Evolutionary conservation across 495 filamentous ascomycete genomes (phyloP).

Genomic region (Penicillium verhagenii): DNA sequence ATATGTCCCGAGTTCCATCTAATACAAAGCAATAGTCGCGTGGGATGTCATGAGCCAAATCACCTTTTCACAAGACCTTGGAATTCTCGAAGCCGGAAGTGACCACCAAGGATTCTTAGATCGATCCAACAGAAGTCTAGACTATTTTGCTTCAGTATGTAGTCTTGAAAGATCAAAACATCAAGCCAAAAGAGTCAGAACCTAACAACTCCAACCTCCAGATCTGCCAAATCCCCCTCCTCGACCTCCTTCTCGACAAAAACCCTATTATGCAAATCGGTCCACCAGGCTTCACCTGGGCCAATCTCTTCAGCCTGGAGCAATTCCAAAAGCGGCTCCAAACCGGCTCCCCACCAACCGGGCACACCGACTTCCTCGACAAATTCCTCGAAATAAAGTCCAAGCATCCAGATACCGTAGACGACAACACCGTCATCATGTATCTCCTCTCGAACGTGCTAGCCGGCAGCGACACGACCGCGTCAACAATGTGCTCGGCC

Average conservation of each 20-base stretch:
- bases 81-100: constrained; percentile 35
- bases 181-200: no score
- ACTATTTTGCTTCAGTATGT: constrained; percentile 28
- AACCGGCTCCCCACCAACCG: constrained; percentile 15
- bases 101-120: constrained; percentile 28
- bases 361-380: constrained; percentile 29
- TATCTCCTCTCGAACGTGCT: constrained; percentile 43
- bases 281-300: constrained; percentile 19
- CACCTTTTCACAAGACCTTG: constrained; percentile 36
- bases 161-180: no score
- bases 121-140: constrained; percentile 15
- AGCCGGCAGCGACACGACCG: constrained; percentile 44
- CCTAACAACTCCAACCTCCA: no score
- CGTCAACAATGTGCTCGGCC: constrained; percentile 32
- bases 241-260: constrained; percentile 61
- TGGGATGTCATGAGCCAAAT: constrained; percentile 36
- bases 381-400: constrained; percentile 36
- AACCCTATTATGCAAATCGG: constrained; percentile 44
- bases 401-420: constrained; percentile 27
- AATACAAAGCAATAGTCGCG: background rate
- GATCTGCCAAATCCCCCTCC: constrained; percentile 61
- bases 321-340: constrained; percentile 22
- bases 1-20: no score
- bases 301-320: constrained; percentile 25
- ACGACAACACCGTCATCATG: constrained; percentile 30